A percentile compares a stretch with the other conserved stretches of the same genome.
Conservation (phyloP, 2,329 filamentous ascomycete species). For the Monilinia fructicola region DNA sequence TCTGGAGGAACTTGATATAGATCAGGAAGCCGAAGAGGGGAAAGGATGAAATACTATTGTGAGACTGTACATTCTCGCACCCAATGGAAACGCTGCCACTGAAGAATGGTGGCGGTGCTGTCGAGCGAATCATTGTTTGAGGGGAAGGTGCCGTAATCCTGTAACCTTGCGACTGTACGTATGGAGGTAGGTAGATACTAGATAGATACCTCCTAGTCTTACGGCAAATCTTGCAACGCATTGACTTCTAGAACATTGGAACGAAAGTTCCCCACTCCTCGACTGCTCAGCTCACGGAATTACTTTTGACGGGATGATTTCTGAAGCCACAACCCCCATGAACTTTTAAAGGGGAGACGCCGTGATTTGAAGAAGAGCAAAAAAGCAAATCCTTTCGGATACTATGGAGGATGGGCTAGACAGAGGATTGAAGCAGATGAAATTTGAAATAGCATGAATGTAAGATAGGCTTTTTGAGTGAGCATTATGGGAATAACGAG, state of each 20-base stretch:
- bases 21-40: neutral
- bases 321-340: neutral
- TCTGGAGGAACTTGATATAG: neutral
- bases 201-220: too few species aligned
- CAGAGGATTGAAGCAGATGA: neutral
- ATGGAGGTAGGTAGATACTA: too few species aligned
- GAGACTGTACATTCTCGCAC: neutral
- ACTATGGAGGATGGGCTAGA: too few species aligned
- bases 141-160: neutral
- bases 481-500: neutral
- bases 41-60: neutral
- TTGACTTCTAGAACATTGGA: constrained; percentile 4
- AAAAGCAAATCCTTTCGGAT: neutral
- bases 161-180: too few species aligned
- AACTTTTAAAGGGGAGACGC: neutral
- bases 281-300: neutral
- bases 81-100: neutral
- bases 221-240: neutral
- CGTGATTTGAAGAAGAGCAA: neutral
- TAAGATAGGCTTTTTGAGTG: neutral
- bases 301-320: too few species aligned
- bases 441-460: neutral
- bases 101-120: neutral
- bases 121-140: neutral
- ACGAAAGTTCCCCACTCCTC: neutral